Evolutionary conservation across 192 early-diverging fungal genomes (phyloP), one percentile per base, ranked within the genome.

Genomic region (Coemansia sp.): DNA sequence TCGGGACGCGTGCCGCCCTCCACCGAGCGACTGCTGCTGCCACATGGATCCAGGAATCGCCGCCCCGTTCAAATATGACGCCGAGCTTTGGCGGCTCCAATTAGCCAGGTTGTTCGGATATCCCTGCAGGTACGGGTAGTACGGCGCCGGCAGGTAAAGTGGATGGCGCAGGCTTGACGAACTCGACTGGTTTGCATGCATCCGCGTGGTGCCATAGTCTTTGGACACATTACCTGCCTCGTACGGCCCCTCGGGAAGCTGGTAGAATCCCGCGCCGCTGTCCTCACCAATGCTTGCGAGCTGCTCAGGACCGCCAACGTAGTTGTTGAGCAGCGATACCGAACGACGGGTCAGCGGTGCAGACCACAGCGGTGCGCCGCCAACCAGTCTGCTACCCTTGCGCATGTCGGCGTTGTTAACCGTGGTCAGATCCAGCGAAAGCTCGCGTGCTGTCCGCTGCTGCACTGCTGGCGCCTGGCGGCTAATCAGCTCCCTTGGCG

Each of bases 211-310:
- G 31, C 56, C 60, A 31, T 61, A 31, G 3, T 67, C 65, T 30
- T 55, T 67, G 23, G 56, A 54, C 2, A 46, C 52, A 7, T 65
- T 56, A 8, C 60, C 47, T 5, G 22, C 11, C 1, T 21, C 52
- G 31, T 46, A 32, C 19, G 31, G 46, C 11, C 29, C 64, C 8
- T 59, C 46, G 19, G 50, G 18, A 1, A 32, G 18, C 23, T 33
- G 56, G 43, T 67, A 67, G 19, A 44, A 28, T 2, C 27, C 32
- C 3, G 51, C 48, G n/a, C 44, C 35, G 42, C 50, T 51, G 50
- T 78, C 75, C 31, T 78, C 75, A 54, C 62, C 75, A 51, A 78
- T 71, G 46, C 75, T 67, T 31, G 67, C 69, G 29, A 78, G 49
- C 19, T 62, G 69, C 18, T 71, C 75, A 1, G 58, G 29, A 0